Evolutionary conservation across 768 basidiomycete species (phyloP).

Genomic region (Tephrocybe sp.): DNA sequence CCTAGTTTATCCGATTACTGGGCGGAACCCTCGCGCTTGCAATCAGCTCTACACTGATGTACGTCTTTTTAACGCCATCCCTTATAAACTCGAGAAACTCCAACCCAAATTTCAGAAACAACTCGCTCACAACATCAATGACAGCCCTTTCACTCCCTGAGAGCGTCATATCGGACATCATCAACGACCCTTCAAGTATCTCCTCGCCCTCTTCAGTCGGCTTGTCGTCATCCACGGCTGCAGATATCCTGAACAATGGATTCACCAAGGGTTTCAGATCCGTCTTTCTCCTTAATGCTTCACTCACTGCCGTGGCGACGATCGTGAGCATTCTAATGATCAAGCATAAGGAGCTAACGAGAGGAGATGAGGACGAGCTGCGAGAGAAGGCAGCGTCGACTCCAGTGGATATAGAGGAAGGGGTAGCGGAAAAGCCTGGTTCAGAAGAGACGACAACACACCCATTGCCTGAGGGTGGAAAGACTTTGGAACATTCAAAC

Average conservation of each 20-base stretch:
- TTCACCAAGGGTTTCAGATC: slow-evolving; percentile 56
- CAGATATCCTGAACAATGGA: slow-evolving; percentile 41
- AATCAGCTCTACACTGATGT: slow-evolving; percentile 58
- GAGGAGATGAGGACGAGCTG: slow-evolving; percentile 54
- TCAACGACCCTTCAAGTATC: slow-evolving; percentile 45
- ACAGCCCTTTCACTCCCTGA: slow-evolving; percentile 31
- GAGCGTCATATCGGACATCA: slow-evolving; percentile 36
- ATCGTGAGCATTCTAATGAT: slow-evolving; percentile 57
- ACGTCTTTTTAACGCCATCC: slow-evolving; percentile 4
- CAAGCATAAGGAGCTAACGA: slow-evolving; percentile 55
- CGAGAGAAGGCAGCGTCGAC: slow-evolving; percentile 31
- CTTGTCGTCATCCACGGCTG: slow-evolving; percentile 34
- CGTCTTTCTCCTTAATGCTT: slow-evolving; percentile 61
- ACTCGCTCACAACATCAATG: slow-evolving; percentile 43
- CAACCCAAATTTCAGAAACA: slow-evolving; percentile 34
- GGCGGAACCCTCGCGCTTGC: slow-evolving; percentile 71
- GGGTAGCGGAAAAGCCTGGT: not conserved
- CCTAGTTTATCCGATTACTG: slow-evolving; percentile 61
- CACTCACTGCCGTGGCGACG: slow-evolving; percentile 51
- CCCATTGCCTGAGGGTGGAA: not conserved
- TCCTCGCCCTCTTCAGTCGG: slow-evolving; percentile 29
- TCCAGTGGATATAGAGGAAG: not conserved
- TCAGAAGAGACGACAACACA: not conserved
- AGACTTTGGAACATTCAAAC: too few species aligned
- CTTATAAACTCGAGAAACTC: not conserved